Evolutionary conservation across 2,329 filamentous ascomycete genomes (phyloP), one percentile per base, ranked within the genome.

Genomic region (Pestalotiopsis sp.): DNA sequence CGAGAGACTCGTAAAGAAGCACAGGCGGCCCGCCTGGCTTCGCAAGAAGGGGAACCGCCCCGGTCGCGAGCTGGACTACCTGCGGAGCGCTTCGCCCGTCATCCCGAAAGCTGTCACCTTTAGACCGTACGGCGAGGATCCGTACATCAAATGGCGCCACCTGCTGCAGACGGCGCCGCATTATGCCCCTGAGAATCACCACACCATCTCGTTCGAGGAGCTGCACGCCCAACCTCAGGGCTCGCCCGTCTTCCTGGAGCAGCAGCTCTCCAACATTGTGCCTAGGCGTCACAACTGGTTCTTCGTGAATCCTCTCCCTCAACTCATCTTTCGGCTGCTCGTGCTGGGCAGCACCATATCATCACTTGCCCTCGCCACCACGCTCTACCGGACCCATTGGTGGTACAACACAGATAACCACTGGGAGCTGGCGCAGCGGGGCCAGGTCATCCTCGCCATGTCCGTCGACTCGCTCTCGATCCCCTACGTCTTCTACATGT

Each of bases 401-500:
- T 39, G 67, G 56, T n/a, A 36, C 6, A 57, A 12, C 2, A 6
- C 64, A 20, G 2, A 17, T 11, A 80, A 89, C 67, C 86, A 90
- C 67, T 80, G 83, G 31, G 69, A 76, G 61, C 72, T 72, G 20
- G 81, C 84, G 2, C 90, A 93, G 78, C 90, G 88, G 38, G 89
- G 92, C 52, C 97, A 96, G 65, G 92, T 94, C 7, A 88, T 94
- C 69, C 94, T 98, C 83, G 95, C 95, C 38, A 91, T 98, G 67
- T 89, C 93, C 45, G 93, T 99, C 52, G 95, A 98, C 80, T 90
- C 92, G 6, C 87, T 98, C 14, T 95, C 96, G 3, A 87, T 98
- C 69, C 90, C 95, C 2, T 99, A 98, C 81, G 92, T 97, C 67
- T 83, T 93, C 63, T 98, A 97, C 82, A 96, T 98, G 83, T 97